Evolutionary conservation across 768 basidiomycete species (phyloP).

Genomic region (Macrolepiota dolichaula): DNA sequence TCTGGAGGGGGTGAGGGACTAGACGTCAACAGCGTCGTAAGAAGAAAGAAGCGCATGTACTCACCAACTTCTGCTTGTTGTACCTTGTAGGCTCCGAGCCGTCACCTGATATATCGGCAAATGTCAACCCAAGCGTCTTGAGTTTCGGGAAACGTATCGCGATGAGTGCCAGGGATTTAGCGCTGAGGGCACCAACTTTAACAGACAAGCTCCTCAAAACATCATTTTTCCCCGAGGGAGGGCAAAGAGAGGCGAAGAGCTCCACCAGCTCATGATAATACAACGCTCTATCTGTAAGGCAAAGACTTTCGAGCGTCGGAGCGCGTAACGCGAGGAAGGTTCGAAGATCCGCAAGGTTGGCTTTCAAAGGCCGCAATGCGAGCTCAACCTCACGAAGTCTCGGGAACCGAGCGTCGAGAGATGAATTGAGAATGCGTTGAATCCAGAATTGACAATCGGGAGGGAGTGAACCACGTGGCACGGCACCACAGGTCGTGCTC

Average conservation of each 20-base stretch:
- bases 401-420: slow-evolving; percentile 24
- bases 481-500: slow-evolving; percentile 26
- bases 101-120: slow-evolving; percentile 1
- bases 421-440: slow-evolving; percentile 29
- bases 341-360: slow-evolving; percentile 25
- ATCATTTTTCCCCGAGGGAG: not conserved
- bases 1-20: not conserved
- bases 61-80: slow-evolving; percentile 3
- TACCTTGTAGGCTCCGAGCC: not conserved
- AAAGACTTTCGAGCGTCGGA: slow-evolving; percentile 27
- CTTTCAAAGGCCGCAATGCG: slow-evolving; percentile 36
- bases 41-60: not conserved
- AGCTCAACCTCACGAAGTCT: slow-evolving; percentile 29
- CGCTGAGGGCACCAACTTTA: slow-evolving; percentile 5
- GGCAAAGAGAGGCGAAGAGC: slow-evolving; percentile 23
- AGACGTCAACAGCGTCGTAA: not conserved
- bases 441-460: slow-evolving; percentile 38
- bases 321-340: slow-evolving; percentile 28
- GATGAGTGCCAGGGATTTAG: slow-evolving; percentile 1
- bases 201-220: slow-evolving; percentile 6
- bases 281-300: slow-evolving; percentile 35
- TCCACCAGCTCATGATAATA: slow-evolving; percentile 24
- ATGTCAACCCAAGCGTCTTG: slow-evolving; percentile 7
- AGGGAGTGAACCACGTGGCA: slow-evolving; percentile 16
- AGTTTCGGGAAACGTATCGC: slow-evolving; percentile 9